Conservation (phyloP, 1,284 basidiomycete species). For the Caloboletus inedulis region DNA sequence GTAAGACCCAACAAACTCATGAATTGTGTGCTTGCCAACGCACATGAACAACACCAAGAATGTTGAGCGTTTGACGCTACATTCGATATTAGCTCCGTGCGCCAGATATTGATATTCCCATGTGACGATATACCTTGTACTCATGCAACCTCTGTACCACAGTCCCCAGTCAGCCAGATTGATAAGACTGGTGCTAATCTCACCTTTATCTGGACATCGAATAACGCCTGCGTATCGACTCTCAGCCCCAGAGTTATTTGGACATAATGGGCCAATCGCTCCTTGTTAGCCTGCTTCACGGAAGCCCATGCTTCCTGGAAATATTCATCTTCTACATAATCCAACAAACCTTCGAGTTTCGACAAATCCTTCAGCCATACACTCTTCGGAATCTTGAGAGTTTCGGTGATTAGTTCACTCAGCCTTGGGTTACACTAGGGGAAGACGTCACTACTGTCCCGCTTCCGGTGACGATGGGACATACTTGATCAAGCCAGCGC, state of each 20-base stretch:
- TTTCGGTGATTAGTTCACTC: slow-evolving; percentile 77
- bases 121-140: slow-evolving; percentile 63
- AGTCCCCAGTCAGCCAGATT: neutral
- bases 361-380: slow-evolving; percentile 80
- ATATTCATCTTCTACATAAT: slow-evolving; percentile 63
- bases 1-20: slow-evolving; percentile 1
- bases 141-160: slow-evolving; percentile 67
- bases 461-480: neutral
- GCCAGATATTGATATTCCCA: neutral
- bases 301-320: slow-evolving; percentile 80
- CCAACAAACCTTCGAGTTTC: slow-evolving; percentile 65
- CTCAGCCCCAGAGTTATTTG: slow-evolving; percentile 70
- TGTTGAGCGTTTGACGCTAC: slow-evolving; percentile 81
- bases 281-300: slow-evolving; percentile 86
- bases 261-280: slow-evolving; percentile 76
- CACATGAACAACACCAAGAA: slow-evolving; percentile 83
- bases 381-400: slow-evolving; percentile 69
- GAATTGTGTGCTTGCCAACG: slow-evolving; percentile 21
- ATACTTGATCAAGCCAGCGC: slow-evolving; percentile 81
- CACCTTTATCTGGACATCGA: slow-evolving; percentile 91
- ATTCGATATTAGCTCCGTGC: neutral
- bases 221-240: slow-evolving; percentile 80
- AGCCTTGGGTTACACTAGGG: slow-evolving; percentile 81
- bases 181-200: neutral
- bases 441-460: slow-evolving; percentile 4